phyloP scores from a whole-genome alignment of 352 stramenopile species.

The Thalassiosira hispida region DNA sequence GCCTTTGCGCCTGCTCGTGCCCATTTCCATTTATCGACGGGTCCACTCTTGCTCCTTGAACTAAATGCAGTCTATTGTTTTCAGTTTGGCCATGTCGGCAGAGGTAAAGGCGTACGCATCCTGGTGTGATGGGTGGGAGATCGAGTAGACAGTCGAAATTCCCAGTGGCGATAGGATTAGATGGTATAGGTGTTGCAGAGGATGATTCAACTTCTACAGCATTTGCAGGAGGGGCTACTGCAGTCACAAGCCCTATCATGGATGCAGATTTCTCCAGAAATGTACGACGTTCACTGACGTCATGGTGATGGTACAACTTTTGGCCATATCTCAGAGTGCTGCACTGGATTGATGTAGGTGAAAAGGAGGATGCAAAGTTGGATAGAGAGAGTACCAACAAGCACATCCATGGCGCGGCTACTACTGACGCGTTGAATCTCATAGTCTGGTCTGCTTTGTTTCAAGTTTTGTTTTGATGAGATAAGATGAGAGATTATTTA shows the following conservation, averaged over 20 bases:
- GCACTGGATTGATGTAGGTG: background rate
- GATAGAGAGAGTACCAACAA: background rate
- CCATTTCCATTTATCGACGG: slow-evolving; percentile 74
- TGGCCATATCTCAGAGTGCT: background rate
- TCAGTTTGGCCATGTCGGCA: slow-evolving; percentile 84
- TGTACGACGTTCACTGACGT: slow-evolving; percentile 15
- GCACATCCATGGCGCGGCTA: slow-evolving; percentile 5
- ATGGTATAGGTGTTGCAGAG: background rate
- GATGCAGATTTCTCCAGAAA: slow-evolving; percentile 25
- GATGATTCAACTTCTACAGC: slow-evolving; percentile 6
- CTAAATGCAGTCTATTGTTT: slow-evolving; percentile 75
- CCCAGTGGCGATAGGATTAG: slow-evolving; percentile 9
- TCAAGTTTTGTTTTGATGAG: too few species aligned
- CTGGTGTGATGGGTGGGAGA: slow-evolving; percentile 66
- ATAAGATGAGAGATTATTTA: too few species aligned
- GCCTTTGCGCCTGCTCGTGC: slow-evolving; percentile 44
- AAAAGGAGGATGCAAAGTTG: slow-evolving; percentile 7
- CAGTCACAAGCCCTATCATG: slow-evolving; percentile 7
- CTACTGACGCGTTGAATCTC: slow-evolving; percentile 7
- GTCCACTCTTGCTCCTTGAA: slow-evolving; percentile 76
- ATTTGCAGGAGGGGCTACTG: slow-evolving; percentile 5
- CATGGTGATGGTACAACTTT: background rate
- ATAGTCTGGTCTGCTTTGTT: too few species aligned
- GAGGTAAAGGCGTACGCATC: slow-evolving; percentile 68
- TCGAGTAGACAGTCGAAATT: slow-evolving; percentile 73